These are phyloP conservation scores for Cryomyces antarcticus DNA, from an alignment of 495 filamentous ascomycete genomes.

Conservation along the genomic window DNA sequence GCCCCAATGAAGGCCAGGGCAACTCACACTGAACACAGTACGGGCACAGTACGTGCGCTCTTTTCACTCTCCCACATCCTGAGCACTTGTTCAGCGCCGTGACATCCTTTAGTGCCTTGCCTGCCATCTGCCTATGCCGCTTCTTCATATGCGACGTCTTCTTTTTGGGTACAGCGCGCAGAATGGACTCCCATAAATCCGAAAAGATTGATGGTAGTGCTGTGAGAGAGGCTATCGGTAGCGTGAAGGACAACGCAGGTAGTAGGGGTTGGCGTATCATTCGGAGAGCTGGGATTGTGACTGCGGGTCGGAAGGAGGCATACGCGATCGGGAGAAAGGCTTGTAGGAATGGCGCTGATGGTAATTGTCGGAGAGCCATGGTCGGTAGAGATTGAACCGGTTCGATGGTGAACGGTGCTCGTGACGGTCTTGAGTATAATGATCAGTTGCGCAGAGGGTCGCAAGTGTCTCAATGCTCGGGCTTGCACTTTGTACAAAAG, in stretches of 20 bases:
- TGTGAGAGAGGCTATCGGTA: conserved; percentile 8
- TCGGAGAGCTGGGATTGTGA: conserved; percentile 11
- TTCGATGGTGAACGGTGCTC: too few species aligned
- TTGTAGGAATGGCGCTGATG: conserved; percentile 7
- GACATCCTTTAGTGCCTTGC: conserved; percentile 82
- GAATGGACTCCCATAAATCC: conserved; percentile 77
- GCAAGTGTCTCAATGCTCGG: too few species aligned
- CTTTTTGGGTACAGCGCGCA: conserved; percentile 92
- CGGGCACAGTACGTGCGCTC: conserved; percentile 70
- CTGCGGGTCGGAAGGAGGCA: conserved; percentile 12
- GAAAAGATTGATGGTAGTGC: conserved; percentile 34
- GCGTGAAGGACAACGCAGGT: conserved; percentile 2
- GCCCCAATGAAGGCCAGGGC: background rate
- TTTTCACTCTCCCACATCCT: conserved; percentile 69
- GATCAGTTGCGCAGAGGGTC: too few species aligned
- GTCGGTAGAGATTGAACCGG: too few species aligned
- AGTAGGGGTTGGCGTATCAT: conserved; percentile 6
- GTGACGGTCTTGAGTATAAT: too few species aligned
- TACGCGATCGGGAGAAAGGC: conserved; percentile 16
- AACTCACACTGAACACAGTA: conserved; percentile 52
- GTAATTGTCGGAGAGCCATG: too few species aligned
- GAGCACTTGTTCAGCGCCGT: conserved; percentile 70
- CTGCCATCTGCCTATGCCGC: conserved; percentile 77
- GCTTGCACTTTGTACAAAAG: too few species aligned
- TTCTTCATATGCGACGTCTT: conserved; percentile 97